Evolutionary conservation across 345 rosid species (phyloP), one percentile per base, ranked within the genome.

Genomic region (Arabis alpina): DNA sequence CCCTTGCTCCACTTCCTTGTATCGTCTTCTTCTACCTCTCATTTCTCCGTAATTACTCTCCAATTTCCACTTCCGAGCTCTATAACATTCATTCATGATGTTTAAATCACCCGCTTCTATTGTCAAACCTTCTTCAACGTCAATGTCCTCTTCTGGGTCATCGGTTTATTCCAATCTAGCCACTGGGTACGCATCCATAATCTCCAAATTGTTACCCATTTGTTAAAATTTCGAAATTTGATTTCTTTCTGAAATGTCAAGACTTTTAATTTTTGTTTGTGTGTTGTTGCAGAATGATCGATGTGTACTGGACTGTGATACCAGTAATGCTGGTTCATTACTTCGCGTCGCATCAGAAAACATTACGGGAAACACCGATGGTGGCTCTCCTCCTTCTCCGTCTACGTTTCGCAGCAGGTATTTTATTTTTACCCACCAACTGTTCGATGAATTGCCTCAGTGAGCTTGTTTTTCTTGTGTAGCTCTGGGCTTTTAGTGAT

Each of bases 341-440:
- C 85, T 94, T 82, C 16, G 87, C 88, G 5, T 72, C 85, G 15
- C 85, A 86, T 76, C 99, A 79, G 91, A 86, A 71, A 74, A 15
- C 91, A 91, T 68, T 91, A 91, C 37, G 99, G 97, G 36, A 86
- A 81, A 41, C 83, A 83, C 27, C 91, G 98, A 97, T 89, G 95
- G 91, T 93, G 95, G 97, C 70, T 89, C 50, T 93, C 97, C 34
- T 93, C 91, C 79, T 91, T 94, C 70, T 78, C 94, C n/a, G 89
- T 94, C 32, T 94, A 89, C 51, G 54, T 81, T 58, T 82, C 96
- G n/a, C 96, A 94, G 58, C 99, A 94, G 99, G 97, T 89, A 19
- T 19, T 19, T 19, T n/a, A n/a, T n/a, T n/a, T n/a, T n/a, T 16
- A 4, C 11, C 41, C 25, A 52, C 57, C 23, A 76, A 25, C 1